Evolutionary conservation across 805 yeast genomes (phyloP).

Genomic region (Ogataea allantospora): DNA sequence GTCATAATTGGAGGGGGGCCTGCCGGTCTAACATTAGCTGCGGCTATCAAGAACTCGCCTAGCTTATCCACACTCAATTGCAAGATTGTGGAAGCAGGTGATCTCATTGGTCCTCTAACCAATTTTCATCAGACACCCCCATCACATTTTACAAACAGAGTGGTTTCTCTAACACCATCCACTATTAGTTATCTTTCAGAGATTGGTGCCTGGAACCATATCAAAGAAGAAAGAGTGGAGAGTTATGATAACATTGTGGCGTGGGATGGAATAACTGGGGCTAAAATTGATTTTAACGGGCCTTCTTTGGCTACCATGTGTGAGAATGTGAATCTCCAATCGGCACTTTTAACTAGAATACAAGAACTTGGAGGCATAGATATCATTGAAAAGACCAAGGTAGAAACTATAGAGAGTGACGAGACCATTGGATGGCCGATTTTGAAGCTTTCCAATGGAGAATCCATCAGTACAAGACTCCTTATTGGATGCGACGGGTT

Average conservation of each 20-base stretch:
- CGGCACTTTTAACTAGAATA: slow-evolving; percentile 59
- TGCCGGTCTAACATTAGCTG: slow-evolving; percentile 84
- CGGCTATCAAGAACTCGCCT: slow-evolving; percentile 73
- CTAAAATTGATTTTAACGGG: slow-evolving; percentile 70
- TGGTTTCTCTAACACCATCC: slow-evolving; percentile 82
- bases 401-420: slow-evolving; percentile 48
- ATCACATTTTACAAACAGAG: slow-evolving; percentile 67
- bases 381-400: slow-evolving; percentile 68
- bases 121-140: slow-evolving; percentile 46
- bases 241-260: slow-evolving; percentile 80
- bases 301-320: slow-evolving; percentile 77
- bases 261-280: slow-evolving; percentile 77
- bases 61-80: slow-evolving; percentile 58
- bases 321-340: slow-evolving; percentile 82
- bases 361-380: slow-evolving; percentile 42
- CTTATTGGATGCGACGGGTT: slow-evolving; percentile 95
- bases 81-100: slow-evolving; percentile 71
- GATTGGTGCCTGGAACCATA: slow-evolving; percentile 75
- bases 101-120: slow-evolving; percentile 47
- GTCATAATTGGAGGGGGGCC: slow-evolving; percentile 97
- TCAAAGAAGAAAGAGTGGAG: slow-evolving; percentile 69
- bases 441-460: slow-evolving; percentile 66
- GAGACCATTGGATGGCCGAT: slow-evolving; percentile 67
- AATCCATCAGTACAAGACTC: slow-evolving; percentile 61
- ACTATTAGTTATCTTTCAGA: slow-evolving; percentile 62